phyloP scores from a whole-genome alignment of 768 basidiomycete species.

The Hypholoma sublateritium region DNA sequence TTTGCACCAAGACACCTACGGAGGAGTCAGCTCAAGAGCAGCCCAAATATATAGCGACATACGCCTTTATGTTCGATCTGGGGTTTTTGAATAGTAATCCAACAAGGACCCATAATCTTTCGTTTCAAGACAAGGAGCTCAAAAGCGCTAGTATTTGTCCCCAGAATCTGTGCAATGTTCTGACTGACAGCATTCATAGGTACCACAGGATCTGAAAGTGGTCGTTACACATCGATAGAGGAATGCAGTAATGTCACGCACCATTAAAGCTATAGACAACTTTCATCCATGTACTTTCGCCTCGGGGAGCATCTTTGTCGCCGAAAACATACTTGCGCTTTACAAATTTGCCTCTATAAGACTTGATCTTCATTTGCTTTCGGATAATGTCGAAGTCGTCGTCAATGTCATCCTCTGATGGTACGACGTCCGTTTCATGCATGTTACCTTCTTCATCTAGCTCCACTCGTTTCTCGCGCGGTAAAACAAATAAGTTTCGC shows the following conservation, averaged over 20 bases:
- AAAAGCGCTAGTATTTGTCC: conserved; percentile 90
- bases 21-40: neutral
- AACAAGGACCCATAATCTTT: conserved; percentile 99
- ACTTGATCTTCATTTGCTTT: conserved; percentile 67
- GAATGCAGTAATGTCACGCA: conserved; percentile 31
- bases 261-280: conserved; percentile 90
- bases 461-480: conserved; percentile 64
- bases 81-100: conserved; percentile 84
- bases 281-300: conserved; percentile 87
- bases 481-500: conserved; percentile 89
- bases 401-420: conserved; percentile 70
- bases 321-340: conserved; percentile 92
- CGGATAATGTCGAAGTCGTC: conserved; percentile 82
- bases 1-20: conserved; percentile 95
- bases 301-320: conserved; percentile 75
- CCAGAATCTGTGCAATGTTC: conserved; percentile 86
- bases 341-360: conserved; percentile 83
- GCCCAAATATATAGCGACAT: conserved; percentile 22
- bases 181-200: conserved; percentile 73
- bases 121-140: conserved; percentile 92
- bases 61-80: conserved; percentile 79
- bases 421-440: conserved; percentile 73
- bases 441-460: conserved; percentile 57
- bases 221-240: neutral
- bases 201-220: conserved; percentile 63